phyloP scores from a whole-genome alignment of 2,329 filamentous ascomycete species.

The Phialophora macrospora region DNA sequence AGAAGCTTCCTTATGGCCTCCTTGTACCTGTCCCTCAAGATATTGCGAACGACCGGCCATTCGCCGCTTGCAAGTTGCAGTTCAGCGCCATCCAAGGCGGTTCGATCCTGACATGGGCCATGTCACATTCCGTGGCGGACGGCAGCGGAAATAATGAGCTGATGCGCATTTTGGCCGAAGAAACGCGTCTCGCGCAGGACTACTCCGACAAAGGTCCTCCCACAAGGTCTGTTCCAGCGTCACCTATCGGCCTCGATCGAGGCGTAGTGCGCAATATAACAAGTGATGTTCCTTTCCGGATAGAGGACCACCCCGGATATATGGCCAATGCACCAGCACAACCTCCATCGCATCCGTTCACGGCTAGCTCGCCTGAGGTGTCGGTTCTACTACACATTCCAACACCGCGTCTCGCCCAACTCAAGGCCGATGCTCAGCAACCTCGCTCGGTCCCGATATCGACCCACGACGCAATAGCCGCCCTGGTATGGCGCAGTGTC shows the following conservation, averaged over 20 bases:
- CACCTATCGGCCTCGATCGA: constrained; percentile 7
- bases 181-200: constrained; percentile 4
- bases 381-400: constrained; percentile 10
- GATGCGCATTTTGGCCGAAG: constrained; percentile 15
- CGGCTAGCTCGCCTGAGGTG: constrained; percentile 1
- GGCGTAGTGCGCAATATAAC: constrained; percentile 5
- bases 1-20: constrained; percentile 7
- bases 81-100: constrained; percentile 19
- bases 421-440: constrained; percentile 17
- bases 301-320: constrained; percentile 20
- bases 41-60: constrained; percentile 14
- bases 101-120: constrained; percentile 19
- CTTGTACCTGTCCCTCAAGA: constrained; percentile 21
- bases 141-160: constrained; percentile 16
- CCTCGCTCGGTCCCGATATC: constrained; percentile 9
- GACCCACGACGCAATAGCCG: constrained; percentile 19
- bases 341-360: constrained; percentile 14
- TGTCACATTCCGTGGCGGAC: constrained; percentile 21
- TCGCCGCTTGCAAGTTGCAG: constrained; percentile 19
- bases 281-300: constrained; percentile 15
- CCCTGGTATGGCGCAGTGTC: constrained; percentile 21
- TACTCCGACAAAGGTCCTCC: neutral
- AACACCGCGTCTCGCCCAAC: constrained; percentile 8
- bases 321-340: constrained; percentile 2
- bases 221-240: neutral